phyloP scores from a whole-genome alignment of 805 yeast genomes.

The Tetrapisispora pingtungensis region DNA sequence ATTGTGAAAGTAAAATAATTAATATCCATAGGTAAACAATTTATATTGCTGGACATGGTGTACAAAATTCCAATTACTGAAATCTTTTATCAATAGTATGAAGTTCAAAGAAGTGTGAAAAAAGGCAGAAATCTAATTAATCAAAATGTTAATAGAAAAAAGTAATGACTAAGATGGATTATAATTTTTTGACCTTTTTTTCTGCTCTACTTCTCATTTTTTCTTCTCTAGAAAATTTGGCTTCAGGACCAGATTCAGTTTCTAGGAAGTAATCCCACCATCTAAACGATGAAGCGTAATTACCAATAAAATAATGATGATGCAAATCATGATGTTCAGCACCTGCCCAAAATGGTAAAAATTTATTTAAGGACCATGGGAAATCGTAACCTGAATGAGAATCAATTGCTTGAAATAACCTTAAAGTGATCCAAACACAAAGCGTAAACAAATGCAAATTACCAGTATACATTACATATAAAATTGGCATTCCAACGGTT shows the following conservation, averaged over 20 bases:
- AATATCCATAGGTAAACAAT: too few relatives aligned
- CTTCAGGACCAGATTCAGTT: constrained; percentile 74
- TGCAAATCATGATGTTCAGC: constrained; percentile 95
- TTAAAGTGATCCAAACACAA: constrained; percentile 69
- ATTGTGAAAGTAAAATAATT: not conserved
- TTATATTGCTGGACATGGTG: too few relatives aligned
- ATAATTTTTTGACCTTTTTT: constrained; percentile 23
- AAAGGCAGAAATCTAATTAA: too few relatives aligned
- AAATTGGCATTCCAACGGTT: constrained; percentile 83
- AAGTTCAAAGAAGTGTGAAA: too few relatives aligned
- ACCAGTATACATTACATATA: constrained; percentile 61
- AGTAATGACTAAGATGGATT: too few relatives aligned
- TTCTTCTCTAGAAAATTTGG: constrained; percentile 56
- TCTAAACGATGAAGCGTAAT: constrained; percentile 84
- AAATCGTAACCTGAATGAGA: constrained; percentile 94
- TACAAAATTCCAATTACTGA: too few relatives aligned
- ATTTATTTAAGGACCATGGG: constrained; percentile 84
- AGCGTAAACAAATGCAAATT: constrained; percentile 75
- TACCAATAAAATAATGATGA: constrained; percentile 86
- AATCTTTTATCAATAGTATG: too few relatives aligned
- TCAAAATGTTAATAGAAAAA: too few relatives aligned
- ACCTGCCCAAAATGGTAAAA: constrained; percentile 91
- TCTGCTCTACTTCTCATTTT: constrained; percentile 45
- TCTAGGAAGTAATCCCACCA: constrained; percentile 81
- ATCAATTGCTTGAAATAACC: constrained; percentile 89